Base-by-base conservation (phyloP, 2,329 filamentous ascomycete species). In the Colletotrichum lupini region DNA sequence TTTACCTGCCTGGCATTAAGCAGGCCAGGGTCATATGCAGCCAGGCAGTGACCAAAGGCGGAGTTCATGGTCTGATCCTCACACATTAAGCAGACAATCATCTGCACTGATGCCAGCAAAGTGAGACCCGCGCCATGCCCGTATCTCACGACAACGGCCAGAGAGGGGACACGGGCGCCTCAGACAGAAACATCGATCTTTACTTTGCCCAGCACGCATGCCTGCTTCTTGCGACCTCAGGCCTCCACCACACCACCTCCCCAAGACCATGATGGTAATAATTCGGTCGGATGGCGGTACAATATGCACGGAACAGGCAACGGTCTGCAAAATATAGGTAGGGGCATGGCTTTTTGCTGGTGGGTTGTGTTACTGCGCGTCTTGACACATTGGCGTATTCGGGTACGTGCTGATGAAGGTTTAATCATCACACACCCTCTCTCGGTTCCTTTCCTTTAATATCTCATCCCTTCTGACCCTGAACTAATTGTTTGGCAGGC, bases 1-100 rank as follows among this genome's bases (percentile, higher is more conserved):
- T 70, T 30, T 42, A 57, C 35, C 37, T 70, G 70, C 60, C 63
- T 66, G 55, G 46, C 46, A 66, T 53, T 55, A 35, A 66, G 60
- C 32, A 71, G 71, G 67, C 56, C 57, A 46, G 67, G 71, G 53
- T 67, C 26, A 61, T 61, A 71, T 71, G 71, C 71, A 59, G 67
- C 71, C 71, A 52, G 42, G 65, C 56, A 56, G 49, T 30, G 53
- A 68, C 37, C 49, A 55, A 60, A 30, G 65, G 67, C 67, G 67
- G 71, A 73, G 71, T 55, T 37, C 30, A 73, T 73, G 71, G 67
- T 73, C 71, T 73, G 71, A 71, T 71, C 35, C 71, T 71, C 55
- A 53, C 32, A 70, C 66, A 60, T 42, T 35, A 22, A 26, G 61
- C 46, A 69, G 28, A 26, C 56, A 71, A 62, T 53, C 46, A 42